Evolutionary conservation across 768 basidiomycete species (phyloP), one percentile per base, ranked within the genome.

Genomic region (Rhodosporidiobolus odoratus): DNA sequence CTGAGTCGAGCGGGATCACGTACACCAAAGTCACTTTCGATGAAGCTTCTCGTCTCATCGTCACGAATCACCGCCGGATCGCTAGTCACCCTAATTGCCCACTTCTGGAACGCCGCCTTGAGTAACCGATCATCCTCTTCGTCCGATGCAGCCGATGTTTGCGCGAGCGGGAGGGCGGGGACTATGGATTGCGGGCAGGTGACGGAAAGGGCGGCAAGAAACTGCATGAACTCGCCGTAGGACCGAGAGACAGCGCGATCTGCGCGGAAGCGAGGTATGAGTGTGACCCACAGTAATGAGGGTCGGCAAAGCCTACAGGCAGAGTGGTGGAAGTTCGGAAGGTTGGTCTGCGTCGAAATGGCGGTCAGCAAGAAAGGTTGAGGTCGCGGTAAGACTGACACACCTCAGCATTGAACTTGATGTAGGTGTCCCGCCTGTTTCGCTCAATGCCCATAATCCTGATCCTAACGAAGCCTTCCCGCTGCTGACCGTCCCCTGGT

Each of bases 101-200:
- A 99, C 70, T 91, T 83, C 80, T 98, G 96, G 30, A 98, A 83
- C 85, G 94, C 92, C 69, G 94, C 89, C 78, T 89, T 89, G 40
- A 99, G 92, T 4, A 99, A 84, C 27, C 96, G 85, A 79, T 98
- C 96, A 79, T 99, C 96, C 80, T 98, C 96, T 81, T 98, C 96
- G 77, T 98, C 96, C 19, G 92, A 93, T 34, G 92, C 89, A 4
- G 96, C 96, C 19, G 94, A 97, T 0, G 94, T 97, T 75, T 95
- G 92, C 0, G 94, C 86, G n/a, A 98, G 84, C 2, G 96, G 96
- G 21, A 99, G 84, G 7, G 96, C 96, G 13, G 96, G 92, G 23
- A 97, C 84, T 75, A 99, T 96, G 35, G 94, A 95, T 78, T 98
- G 96, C 0, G 96, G 96, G 79, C 91, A 94, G 80, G 86, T 92